phyloP scores from a whole-genome alignment of 2,329 filamentous ascomycete genomes.

The Microsporum canis region DNA sequence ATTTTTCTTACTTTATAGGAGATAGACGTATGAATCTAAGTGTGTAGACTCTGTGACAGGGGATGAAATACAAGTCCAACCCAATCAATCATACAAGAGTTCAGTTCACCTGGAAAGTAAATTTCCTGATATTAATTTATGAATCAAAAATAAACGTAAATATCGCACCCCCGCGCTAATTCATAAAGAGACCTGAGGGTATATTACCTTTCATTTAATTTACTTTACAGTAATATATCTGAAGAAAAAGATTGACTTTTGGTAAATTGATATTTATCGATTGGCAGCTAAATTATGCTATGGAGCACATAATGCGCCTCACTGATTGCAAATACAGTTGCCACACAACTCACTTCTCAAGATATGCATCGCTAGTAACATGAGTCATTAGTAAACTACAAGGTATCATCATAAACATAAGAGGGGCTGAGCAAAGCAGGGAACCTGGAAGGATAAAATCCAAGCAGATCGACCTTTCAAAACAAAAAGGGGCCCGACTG shows the following conservation, averaged over 20 bases:
- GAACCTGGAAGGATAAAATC: not conserved
- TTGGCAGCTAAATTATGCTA: not conserved
- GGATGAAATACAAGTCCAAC: too few relatives aligned
- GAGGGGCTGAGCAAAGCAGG: not conserved
- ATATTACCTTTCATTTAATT: not conserved
- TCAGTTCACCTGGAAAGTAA: too few relatives aligned
- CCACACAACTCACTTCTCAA: not conserved
- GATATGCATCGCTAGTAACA: not conserved
- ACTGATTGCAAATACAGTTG: not conserved
- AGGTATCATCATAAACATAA: slow-evolving; percentile 7
- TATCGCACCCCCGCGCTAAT: too few relatives aligned
- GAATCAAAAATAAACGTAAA: too few relatives aligned
- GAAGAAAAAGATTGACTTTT: not conserved
- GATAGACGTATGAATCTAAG: too few relatives aligned
- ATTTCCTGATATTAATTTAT: too few relatives aligned
- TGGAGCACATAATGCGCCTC: not conserved
- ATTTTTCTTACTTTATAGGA: too few relatives aligned
- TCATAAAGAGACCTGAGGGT: not conserved
- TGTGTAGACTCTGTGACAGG: too few relatives aligned
- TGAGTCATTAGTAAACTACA: slow-evolving; percentile 2
- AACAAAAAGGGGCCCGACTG: not conserved
- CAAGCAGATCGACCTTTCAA: not conserved
- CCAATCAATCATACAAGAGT: too few relatives aligned
- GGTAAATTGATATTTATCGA: not conserved
- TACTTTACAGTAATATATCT: not conserved